Percentiles rank a stretch among this genome's conserved stretches.
Conservation (phyloP, 208 protist species). For the Trypanosoma lewisi region DNA sequence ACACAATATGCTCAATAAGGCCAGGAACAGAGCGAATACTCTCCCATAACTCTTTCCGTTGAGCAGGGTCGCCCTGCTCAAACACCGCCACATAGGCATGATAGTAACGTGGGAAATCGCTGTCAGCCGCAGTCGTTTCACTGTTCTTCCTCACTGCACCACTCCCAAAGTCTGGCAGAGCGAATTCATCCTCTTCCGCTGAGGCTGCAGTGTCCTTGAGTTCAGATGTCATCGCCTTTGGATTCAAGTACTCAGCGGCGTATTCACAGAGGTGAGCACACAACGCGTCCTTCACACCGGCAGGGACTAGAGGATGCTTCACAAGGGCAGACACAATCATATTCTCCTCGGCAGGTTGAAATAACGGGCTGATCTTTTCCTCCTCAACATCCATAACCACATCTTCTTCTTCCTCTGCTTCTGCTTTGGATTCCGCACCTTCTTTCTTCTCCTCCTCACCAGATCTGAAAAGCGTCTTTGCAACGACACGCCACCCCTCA, state of each 20-base stretch:
- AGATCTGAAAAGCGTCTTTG: conserved; percentile 33
- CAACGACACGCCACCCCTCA: conserved; percentile 29
- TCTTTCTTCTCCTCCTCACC: conserved; percentile 13
- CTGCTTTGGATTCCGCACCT: too few species aligned
- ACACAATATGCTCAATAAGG: conserved; percentile 38
- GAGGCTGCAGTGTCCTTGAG: background rate
- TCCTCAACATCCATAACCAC: conserved; percentile 6
- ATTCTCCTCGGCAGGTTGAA: conserved; percentile 48
- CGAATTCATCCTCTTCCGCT: conserved; percentile 45
- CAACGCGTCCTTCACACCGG: conserved; percentile 72
- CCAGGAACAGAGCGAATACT: conserved; percentile 25
- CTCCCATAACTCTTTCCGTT: conserved; percentile 62
- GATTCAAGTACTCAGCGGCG: conserved; percentile 56
- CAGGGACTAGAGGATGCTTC: conserved; percentile 50
- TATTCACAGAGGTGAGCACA: conserved; percentile 70
- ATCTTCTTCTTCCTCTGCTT: too few species aligned
- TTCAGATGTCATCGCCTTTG: conserved; percentile 4
- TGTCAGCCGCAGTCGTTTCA: background rate
- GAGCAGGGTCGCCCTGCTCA: conserved; percentile 67
- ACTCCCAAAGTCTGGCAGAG: conserved; percentile 68
- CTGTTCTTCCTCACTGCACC: conserved; percentile 1
- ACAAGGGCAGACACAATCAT: conserved; percentile 70
- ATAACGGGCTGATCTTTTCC: conserved; percentile 36
- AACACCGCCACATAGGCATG: conserved; percentile 62
- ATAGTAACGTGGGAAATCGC: conserved; percentile 31